Base-by-base conservation (phyloP, 2,329 filamentous ascomycete species). In the Apiospora hydei region DNA sequence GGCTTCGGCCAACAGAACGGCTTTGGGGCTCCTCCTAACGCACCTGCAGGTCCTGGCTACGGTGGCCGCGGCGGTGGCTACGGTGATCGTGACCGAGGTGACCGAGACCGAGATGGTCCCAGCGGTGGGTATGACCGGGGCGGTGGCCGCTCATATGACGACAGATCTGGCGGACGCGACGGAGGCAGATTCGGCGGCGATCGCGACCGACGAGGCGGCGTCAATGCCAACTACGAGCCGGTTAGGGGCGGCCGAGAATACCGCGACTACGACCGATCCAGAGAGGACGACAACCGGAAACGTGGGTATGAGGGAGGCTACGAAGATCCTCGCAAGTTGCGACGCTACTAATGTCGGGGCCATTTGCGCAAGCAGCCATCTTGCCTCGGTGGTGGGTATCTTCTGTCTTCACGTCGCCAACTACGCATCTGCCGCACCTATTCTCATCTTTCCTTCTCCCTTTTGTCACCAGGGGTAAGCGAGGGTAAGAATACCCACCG, bases 171-270 rank as follows among this genome's bases (percentile, higher is more conserved):
- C 76, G 83, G 83, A 73, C 85, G 89, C 75, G 87, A 89, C 77
- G 84, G 84, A 73, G 83, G 78, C 53, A 76, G 76, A 75, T 75
- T 73, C 75, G 78, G 76, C 73, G 79, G 77, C 73, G 79, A 81
- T 71, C 79, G 79, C 73, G 79, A 81, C 66, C 76, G 79, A 74
- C 79, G 80, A 71, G 79, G 80, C 71, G 80, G 85, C 61, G 92
- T 90, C 71, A 93, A 93, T 76, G 93, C 93, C 84, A 96, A 97
- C 84, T 92, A 93, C 83, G 94, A 97, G 81, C 94, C 94, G 74
- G 90, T 96, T 80, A 91, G 93, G 79, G 90, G 90, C 73, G 81
- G 80, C 70, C 84, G 91, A 78, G 90, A 92, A 77, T 88, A 89
- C 82, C 86, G 82, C 82, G 87, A 78, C 82, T 81, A 74, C 80